Base-by-base conservation (phyloP, 495 filamentous ascomycete species). In the Astrocystis sublimbata region DNA sequence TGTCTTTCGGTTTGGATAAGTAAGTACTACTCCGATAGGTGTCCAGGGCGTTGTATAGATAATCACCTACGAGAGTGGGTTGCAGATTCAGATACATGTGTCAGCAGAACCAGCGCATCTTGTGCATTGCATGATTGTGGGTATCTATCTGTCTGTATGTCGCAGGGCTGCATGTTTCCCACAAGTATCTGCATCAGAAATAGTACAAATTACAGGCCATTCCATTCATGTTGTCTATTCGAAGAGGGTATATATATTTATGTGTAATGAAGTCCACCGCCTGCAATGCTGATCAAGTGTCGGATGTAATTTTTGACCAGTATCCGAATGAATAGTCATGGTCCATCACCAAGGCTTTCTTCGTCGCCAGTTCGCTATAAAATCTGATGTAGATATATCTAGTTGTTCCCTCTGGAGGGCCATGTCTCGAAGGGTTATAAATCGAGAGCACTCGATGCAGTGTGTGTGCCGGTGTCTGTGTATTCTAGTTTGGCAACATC, bases 231-330 rank as follows among this genome's bases (percentile, higher is more conserved):
- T 58, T 45, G 36, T 35, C 52, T 38, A 61, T 17, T 42, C 60
- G 56, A 21, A 55, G 24, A 40, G 51, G 60, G 60, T 57, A 60
- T 60, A 57, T 31, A 42, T 42, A 58, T n/a, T 61, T 49, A 64
- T 41, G 41, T 40, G 33, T 60, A 40, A 63, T 63, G 63, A 30
- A 60, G 52, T 52, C 36, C 58, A 60, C 17, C 58, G 58, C 58
- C 42, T 23, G 4, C 24, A 43, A 52, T 23, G 23, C 26, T 30
- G 24, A 45, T 13, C 6, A 15, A 24, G 51, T 50, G n/a, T 54
- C 19, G 31, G 33, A 35, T 23, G 17, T 41, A 31, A 33, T 41
- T 5, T 42, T 23, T 41, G 45, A 13, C 10, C 15, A n/a, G 26
- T 38, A 38, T 38, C 41, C 23, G 17, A 52, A 43, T 23, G 33